Base-by-base conservation (phyloP, 1,139 yeast genomes). In the Geotrichum aggregatum region DNA sequence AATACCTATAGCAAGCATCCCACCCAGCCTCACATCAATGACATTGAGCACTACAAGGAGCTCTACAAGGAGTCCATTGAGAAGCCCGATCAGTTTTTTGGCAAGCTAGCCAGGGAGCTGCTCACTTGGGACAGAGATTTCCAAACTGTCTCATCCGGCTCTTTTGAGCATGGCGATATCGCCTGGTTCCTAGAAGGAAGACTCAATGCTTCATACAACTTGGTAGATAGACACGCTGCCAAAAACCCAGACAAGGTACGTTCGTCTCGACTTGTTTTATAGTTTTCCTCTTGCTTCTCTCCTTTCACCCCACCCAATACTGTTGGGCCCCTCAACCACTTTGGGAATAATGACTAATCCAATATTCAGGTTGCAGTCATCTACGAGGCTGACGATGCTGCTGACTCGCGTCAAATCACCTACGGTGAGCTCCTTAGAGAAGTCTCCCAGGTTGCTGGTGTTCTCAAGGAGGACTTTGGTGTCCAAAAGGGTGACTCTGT, bases 161-260 rank as follows among this genome's bases (percentile, higher is more conserved):
- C 84, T 53, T 79, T 92, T 63, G 75, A 75, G 56, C 72, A 81
- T 59, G 98, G 96, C 61, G 95, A 91, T 65, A 77, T 82, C 40
- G 85, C 96, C 43, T 92, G 98, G 98, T 92, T 92, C 67, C 71
- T 88, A 50, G 92, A 88, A 58, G 98, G 98, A 67, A 84, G 86
- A 73, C 79, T 92, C 69, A 92, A 92, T 67, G 98, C 98, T 47
- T 78, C 88, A 56, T 91, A 84, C 76, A 92, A 92, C 76, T 87
- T 96, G 79, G 96, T 92, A 61, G 98, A 92, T 73, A 83, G 98
- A 75, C 95, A 88, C 67, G 98, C 98, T 8, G 78, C 85, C 60
- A 78, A 77, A 53, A 84, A 79, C 67, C 98, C 98, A 55, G 80
- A 88, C 67, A 88, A 89, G 75, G 62, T 59, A 51, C n/a, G 60